These are phyloP conservation scores for Aphanomyces cochlioides DNA, from an alignment of 352 stramenopile genomes.

Conservation along the genomic window DNA sequence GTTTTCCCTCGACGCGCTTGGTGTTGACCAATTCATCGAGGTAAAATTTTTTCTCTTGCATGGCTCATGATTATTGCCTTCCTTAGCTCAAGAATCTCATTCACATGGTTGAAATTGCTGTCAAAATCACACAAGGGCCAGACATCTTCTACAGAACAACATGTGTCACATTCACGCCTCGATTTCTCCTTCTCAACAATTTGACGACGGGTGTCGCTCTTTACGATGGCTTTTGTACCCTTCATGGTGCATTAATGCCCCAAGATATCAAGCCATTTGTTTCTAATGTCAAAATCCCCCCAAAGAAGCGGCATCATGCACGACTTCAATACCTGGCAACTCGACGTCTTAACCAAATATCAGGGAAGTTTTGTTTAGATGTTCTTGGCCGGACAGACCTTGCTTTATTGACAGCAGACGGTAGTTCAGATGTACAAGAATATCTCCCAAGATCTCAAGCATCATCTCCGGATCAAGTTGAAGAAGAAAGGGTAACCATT, in stretches of 20 bases:
- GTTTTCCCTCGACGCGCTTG: constrained; percentile 21
- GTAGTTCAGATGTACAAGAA: too few relatives aligned
- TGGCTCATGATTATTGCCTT: background rate
- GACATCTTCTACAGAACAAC: constrained; percentile 26
- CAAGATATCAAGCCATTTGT: constrained; percentile 24
- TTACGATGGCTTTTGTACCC: constrained; percentile 16
- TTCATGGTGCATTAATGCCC: constrained; percentile 7
- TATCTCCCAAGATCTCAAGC: too few relatives aligned
- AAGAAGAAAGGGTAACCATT: background rate
- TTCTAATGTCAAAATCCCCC: background rate
- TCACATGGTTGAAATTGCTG: constrained; percentile 10
- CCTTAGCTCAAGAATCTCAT: constrained; percentile 23
- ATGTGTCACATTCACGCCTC: constrained; percentile 27
- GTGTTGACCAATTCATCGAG: constrained; percentile 28
- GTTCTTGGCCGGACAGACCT: background rate
- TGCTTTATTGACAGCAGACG: background rate
- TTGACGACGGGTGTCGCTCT: constrained; percentile 9
- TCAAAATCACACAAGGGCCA: constrained; percentile 3
- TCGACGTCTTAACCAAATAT: constrained; percentile 2
- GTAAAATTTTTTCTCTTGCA: constrained; percentile 5
- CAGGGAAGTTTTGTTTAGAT: constrained; percentile 21
- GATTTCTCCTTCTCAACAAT: constrained; percentile 23
- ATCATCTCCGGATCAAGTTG: too few relatives aligned
- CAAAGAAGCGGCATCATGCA: constrained; percentile 4
- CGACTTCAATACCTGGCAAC: constrained; percentile 24